These are phyloP conservation scores for Skeletonema tropicum DNA, from an alignment of 108 stramenopile genomes.

Conservation along the genomic window DNA sequence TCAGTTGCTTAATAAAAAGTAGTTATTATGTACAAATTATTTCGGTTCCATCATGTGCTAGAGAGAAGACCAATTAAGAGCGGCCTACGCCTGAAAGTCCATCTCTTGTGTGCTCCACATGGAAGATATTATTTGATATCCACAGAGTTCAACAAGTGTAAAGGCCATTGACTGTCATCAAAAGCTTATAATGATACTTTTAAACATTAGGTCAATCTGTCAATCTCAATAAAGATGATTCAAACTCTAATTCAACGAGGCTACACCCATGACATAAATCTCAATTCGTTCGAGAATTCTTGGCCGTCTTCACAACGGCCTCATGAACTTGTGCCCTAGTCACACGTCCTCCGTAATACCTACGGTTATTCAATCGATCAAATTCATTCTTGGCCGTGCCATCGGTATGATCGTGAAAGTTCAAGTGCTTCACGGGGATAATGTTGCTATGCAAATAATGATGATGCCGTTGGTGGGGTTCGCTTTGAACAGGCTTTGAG, in stretches of 20 bases:
- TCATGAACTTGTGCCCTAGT: constrained; percentile 19
- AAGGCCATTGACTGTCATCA: neutral
- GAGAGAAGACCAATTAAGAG: too few relatives aligned
- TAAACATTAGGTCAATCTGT: neutral
- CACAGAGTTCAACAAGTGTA: neutral
- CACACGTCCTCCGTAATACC: constrained; percentile 9
- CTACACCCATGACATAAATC: constrained; percentile 31
- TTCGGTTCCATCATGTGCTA: neutral
- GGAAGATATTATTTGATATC: neutral
- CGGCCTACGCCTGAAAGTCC: too few relatives aligned
- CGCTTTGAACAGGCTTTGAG: constrained; percentile 2
- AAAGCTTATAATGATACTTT: neutral
- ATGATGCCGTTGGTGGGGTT: neutral
- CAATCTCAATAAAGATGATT: neutral
- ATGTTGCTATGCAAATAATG: constrained; percentile 12
- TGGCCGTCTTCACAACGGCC: constrained; percentile 22
- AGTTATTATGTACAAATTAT: neutral
- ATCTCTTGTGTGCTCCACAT: too few relatives aligned
- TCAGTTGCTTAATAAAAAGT: neutral
- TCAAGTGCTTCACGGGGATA: constrained; percentile 14
- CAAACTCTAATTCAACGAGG: constrained; percentile 18
- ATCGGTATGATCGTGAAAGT: constrained; percentile 2
- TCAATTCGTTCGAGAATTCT: constrained; percentile 8
- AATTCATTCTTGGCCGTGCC: constrained; percentile 11
- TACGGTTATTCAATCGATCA: constrained; percentile 22